Evolutionary conservation across 1,284 basidiomycete species (phyloP).

Genomic region (Ganoderma meredithae): DNA sequence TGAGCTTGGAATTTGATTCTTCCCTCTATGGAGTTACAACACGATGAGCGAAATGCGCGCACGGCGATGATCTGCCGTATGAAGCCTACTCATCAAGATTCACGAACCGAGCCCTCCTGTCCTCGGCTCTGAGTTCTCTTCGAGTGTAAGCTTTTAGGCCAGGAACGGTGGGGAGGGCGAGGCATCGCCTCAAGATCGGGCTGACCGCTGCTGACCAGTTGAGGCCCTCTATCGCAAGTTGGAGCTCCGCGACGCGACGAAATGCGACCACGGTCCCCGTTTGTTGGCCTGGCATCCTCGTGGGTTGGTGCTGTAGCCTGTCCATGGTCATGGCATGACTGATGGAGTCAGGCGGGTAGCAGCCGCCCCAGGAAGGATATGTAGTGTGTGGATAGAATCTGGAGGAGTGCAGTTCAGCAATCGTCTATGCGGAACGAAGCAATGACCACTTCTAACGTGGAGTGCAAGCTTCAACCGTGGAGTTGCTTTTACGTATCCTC

Average conservation of each 20-base stretch:
- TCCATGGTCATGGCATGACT: too few relatives aligned
- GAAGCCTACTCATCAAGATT: neutral
- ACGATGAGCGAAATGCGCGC: constrained; percentile 4
- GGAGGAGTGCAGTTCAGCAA: too few relatives aligned
- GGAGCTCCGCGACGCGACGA: neutral
- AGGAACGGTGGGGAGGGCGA: neutral
- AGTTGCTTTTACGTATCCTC: too few relatives aligned
- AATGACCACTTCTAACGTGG: too few relatives aligned
- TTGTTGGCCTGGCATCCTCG: too few relatives aligned
- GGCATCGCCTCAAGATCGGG: neutral
- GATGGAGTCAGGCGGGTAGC: too few relatives aligned
- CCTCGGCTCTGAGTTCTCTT: neutral
- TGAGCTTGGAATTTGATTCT: neutral
- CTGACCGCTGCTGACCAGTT: neutral
- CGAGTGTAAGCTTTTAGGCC: neutral
- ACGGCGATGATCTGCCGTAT: neutral
- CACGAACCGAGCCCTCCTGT: neutral
- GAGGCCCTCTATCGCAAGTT: neutral
- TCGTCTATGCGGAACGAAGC: too few relatives aligned
- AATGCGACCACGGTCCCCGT: neutral
- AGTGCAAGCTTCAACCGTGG: too few relatives aligned
- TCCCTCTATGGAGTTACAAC: neutral
- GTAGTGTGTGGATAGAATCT: too few relatives aligned
- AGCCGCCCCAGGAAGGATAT: too few relatives aligned
- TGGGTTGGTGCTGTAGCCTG: too few relatives aligned